Base-by-base conservation (phyloP, 371 early-diverging fungal species). In the Rhizopus stolonifer region DNA sequence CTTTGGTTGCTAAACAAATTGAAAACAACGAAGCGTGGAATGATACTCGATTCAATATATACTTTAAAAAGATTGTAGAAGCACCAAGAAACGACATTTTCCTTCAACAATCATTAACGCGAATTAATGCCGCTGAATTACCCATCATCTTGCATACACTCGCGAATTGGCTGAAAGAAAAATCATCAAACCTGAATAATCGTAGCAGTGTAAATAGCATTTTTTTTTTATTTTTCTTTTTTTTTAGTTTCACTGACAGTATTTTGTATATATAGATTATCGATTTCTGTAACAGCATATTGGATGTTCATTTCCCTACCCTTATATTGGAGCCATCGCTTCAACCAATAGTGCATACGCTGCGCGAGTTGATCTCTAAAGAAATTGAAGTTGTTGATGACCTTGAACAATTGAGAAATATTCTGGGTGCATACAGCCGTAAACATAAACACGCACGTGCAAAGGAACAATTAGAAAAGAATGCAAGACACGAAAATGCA, bases 81-180 rank as follows among this genome's bases (percentile, higher is more conserved):
- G 70, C 81, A 2, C 83, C 85, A 22, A 70, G 71, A 49, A 85
- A 83, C 51, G 82, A 83, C 18, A 69, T 82, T 39, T 82, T 82
- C 56, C 69, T 85, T 73, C 82, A 81, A 54, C 79, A 83, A 54
- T 71, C 79, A 14, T 26, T 85, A 23, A 77, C 77, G 48, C 65
- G 59, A 26, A 59, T 85, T 18, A 61, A 60, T 14, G 69, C 69
- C 7, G 60, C 72, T 13, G 83, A 85, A 53, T 58, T 85, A 31
- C 64, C 72, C 6, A 44, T 61, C 29, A 58, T 81, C 10, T 50
- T 83, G 0, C 53, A 74, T 22, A 70, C 70, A 5, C 57, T 85
- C 36, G 56, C 57, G 33, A 49, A 57, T 10, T 79, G 82, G 81
- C 64, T 82, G 21, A 57, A 56, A 18, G 51, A 63, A 43, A 59